These are phyloP conservation scores for Aspergillus ostianus DNA, from an alignment of 495 filamentous ascomycete genomes.

Conservation along the genomic window DNA sequence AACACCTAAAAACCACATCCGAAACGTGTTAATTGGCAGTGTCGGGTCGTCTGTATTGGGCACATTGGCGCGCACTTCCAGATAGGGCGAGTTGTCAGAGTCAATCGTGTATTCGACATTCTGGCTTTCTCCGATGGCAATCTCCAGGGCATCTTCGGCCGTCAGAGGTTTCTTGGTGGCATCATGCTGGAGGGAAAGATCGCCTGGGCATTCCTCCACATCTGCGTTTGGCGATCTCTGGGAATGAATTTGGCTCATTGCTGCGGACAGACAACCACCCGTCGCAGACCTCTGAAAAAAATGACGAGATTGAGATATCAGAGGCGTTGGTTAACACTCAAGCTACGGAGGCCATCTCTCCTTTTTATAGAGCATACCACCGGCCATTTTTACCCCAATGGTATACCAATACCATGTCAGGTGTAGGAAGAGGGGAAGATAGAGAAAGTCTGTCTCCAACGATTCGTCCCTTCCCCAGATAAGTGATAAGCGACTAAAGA, in stretches of 20 bases:
- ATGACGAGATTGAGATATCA: neutral
- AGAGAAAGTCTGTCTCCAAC: neutral
- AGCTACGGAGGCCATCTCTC: neutral
- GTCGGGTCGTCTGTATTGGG: slow-evolving; percentile 52
- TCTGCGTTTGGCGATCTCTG: slow-evolving; percentile 21
- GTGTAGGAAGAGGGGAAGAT: neutral
- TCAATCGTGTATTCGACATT: slow-evolving; percentile 16
- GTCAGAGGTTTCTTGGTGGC: slow-evolving; percentile 14
- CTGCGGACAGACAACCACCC: slow-evolving; percentile 43
- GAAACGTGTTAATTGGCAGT: slow-evolving; percentile 59
- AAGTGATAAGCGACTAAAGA: neutral
- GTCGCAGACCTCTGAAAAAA: neutral
- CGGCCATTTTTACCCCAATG: neutral
- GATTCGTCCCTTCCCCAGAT: neutral
- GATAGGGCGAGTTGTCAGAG: slow-evolving; percentile 40
- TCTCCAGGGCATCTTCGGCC: slow-evolving; percentile 14
- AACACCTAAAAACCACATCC: slow-evolving; percentile 62
- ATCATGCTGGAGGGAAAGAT: neutral
- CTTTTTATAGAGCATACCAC: neutral
- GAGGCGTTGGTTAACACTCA: neutral
- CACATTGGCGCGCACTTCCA: slow-evolving; percentile 45
- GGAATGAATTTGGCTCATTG: slow-evolving; percentile 53
- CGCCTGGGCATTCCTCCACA: slow-evolving; percentile 7
- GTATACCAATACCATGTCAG: neutral
- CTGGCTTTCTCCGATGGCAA: slow-evolving; percentile 16